Evolutionary conservation across 768 basidiomycete genomes (phyloP), one percentile per base, ranked within the genome.

Genomic region (Mycena olivaceomarginata): DNA sequence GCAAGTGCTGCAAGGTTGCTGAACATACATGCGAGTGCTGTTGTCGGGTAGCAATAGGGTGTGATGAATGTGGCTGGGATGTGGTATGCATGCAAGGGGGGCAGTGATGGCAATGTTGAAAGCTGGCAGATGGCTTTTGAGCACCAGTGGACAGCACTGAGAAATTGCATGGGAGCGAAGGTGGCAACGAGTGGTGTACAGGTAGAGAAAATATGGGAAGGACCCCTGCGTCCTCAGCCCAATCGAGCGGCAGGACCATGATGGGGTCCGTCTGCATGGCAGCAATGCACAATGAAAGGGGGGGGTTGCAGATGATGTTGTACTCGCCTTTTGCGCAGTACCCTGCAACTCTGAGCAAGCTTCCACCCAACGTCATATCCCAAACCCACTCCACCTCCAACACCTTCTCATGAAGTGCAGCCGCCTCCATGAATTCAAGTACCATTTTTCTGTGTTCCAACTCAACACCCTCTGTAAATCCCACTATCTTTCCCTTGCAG

Each of bases 301-400:
- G 11, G 13, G 59, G 31, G 37, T 25, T 7, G 9, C 6, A 7
- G 39, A 41, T 63, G 39, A 16, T 37, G 8, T 63, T 6, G 20
- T 16, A 63, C 60, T 63, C 39, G 60, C 39, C 60, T 63, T 18
- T n/a, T 31, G 15, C 15, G 31, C 25, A 9, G n/a, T 15, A 46
- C 25, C 12, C 31, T 67, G 65, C 22, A 46, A 31, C 46, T 67
- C 65, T 5, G 46, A 48, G 46, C 46, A 25, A 67, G 65, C 65
- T 51, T 67, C 65, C 65, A 67, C 2, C 65, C 65, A 37, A 25
- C 25, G 2, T 25, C 25, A 25, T 25, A 25, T 25, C 25, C 25
- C 25, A 25, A 25, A 25, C 25, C 25, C 25, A 25, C 25, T 25
- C 25, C 2, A 2, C 25, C 25, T 25, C 25, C 25, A 25, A 25